phyloP scores from a whole-genome alignment of 1,139 yeast genomes.

The Schwanniomyces etchellsii region DNA sequence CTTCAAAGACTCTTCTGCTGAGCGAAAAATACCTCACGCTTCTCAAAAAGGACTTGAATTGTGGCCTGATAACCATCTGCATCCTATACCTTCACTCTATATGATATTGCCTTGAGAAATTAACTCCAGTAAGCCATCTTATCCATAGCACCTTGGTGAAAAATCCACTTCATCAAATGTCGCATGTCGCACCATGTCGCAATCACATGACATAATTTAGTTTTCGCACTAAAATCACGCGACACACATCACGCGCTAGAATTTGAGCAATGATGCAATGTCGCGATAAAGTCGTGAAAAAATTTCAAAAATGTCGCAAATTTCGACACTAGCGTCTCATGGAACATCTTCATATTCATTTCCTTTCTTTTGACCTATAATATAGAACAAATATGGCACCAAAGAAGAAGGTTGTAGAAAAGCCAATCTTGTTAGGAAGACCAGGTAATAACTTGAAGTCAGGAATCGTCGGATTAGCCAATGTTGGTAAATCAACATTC shows the following conservation, averaged over 20 bases:
- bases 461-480: conserved; percentile 96
- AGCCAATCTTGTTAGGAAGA: conserved; percentile 89
- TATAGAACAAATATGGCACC: conserved; percentile 71
- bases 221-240: too few species aligned
- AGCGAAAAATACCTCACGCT: conserved; percentile 1
- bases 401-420: conserved; percentile 78
- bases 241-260: too few species aligned
- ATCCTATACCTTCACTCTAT: too few species aligned
- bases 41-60: too few species aligned
- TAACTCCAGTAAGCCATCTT: too few species aligned
- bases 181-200: too few species aligned
- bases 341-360: neutral
- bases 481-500: conserved; percentile 92
- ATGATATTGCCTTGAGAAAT: too few species aligned
- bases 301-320: neutral
- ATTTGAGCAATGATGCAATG: conserved; percentile 1
- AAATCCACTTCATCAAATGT: too few species aligned
- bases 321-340: neutral
- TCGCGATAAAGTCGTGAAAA: neutral
- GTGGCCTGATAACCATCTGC: too few species aligned
- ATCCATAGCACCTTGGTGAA: too few species aligned
- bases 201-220: too few species aligned
- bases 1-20: conserved; percentile 1
- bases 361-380: neutral
- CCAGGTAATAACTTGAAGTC: conserved; percentile 97